Conservation (phyloP, 2,329 filamentous ascomycete genomes). For the Aureobasidium sp. region DNA sequence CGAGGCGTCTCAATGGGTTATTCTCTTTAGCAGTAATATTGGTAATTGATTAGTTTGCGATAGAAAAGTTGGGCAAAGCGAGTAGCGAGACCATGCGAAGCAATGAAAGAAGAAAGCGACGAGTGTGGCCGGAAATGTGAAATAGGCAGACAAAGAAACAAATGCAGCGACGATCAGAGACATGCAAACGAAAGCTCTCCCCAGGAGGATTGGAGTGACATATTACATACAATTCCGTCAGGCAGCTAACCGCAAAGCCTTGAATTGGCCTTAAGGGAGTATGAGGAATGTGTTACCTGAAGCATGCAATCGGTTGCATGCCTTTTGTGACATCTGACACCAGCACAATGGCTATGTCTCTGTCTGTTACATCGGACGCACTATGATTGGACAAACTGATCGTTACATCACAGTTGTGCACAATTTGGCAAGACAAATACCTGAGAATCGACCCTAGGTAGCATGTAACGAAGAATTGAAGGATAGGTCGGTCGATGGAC, state of each 20-base stretch:
- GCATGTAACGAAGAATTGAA: neutral
- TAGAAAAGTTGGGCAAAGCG: neutral
- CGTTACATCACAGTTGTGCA: neutral
- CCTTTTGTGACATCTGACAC: neutral
- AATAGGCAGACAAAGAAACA: neutral
- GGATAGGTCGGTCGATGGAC: neutral
- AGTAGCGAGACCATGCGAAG: neutral
- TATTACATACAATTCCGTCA: neutral
- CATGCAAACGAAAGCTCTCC: constrained; percentile 12
- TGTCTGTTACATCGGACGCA: neutral
- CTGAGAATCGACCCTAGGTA: neutral
- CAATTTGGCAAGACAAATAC: neutral
- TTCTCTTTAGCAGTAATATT: neutral
- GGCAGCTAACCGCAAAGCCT: neutral
- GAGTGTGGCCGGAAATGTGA: constrained; percentile 7
- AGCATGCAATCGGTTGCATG: constrained; percentile 1
- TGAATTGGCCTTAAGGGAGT: neutral
- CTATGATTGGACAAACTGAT: neutral
- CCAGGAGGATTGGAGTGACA: neutral
- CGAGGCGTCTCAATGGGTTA: neutral
- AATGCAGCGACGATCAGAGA: neutral
- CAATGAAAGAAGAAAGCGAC: constrained; percentile 3
- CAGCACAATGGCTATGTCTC: constrained; percentile 10
- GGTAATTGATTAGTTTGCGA: neutral
- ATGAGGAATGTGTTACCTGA: constrained; percentile 9